A percentile compares a stretch with the other conserved stretches of the same genome.
These are phyloP conservation scores for Calonectria pauciramosa DNA, from an alignment of 2,329 filamentous ascomycete genomes.

Conservation along the genomic window DNA sequence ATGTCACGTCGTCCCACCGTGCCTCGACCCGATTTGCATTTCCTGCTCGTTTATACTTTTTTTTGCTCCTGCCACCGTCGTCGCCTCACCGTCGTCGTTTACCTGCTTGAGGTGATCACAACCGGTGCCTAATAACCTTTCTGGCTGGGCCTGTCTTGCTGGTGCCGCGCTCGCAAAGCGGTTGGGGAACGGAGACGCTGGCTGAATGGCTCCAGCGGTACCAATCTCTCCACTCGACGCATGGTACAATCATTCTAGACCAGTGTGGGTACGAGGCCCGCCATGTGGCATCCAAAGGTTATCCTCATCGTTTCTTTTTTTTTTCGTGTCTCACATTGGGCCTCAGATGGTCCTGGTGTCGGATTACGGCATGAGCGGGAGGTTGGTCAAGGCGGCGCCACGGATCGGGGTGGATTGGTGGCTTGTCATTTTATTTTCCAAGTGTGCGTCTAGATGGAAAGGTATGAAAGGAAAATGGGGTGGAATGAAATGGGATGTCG, in stretches of 20 bases:
- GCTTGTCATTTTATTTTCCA: slow-evolving; percentile 17
- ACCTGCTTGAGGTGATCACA: background rate
- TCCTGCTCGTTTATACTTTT: background rate
- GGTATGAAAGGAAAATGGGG: background rate
- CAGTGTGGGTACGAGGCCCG: slow-evolving; percentile 8
- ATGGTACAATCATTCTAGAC: slow-evolving; percentile 20
- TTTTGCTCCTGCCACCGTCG: background rate
- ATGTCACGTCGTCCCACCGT: slow-evolving; percentile 36
- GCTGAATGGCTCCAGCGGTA: background rate
- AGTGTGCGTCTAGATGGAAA: background rate
- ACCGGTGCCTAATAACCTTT: background rate
- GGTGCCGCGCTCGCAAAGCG: background rate
- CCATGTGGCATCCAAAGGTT: background rate
- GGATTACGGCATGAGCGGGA: background rate
- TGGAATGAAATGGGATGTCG: background rate
- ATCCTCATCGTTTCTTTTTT: slow-evolving; percentile 2
- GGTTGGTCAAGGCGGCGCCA: background rate
- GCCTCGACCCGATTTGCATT: slow-evolving; percentile 31
- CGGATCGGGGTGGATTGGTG: slow-evolving; percentile 16
- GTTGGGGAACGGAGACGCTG: background rate
- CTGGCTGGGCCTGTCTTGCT: background rate
- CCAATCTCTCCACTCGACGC: slow-evolving; percentile 1
- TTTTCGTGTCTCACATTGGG: slow-evolving; percentile 38
- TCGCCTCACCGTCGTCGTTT: background rate
- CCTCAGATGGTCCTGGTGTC: background rate